Conservation (phyloP, 371 early-diverging fungal species). For the Mucor irregularis region DNA sequence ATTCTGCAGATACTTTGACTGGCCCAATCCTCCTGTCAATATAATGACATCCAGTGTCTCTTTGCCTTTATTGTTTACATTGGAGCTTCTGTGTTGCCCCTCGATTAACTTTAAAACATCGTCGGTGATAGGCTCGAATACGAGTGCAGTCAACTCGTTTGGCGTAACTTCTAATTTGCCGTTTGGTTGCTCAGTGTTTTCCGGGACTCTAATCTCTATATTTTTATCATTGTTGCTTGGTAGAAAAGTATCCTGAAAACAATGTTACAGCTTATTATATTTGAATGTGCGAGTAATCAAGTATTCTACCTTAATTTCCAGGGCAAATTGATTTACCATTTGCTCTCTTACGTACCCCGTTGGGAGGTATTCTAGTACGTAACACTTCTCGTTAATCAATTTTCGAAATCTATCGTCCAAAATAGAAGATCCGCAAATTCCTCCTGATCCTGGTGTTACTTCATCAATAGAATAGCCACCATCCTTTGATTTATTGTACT, state of each 20-base stretch:
- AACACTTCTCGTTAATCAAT: constrained; percentile 27
- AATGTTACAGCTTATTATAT: neutral
- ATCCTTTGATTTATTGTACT: constrained; percentile 20
- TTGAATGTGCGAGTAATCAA: neutral
- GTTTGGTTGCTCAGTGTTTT: neutral
- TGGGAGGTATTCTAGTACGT: constrained; percentile 21
- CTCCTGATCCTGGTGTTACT: constrained; percentile 48
- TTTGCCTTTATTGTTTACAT: neutral
- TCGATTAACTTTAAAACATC: constrained; percentile 4
- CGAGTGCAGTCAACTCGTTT: constrained; percentile 2
- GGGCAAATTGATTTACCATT: constrained; percentile 32
- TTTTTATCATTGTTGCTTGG: neutral
- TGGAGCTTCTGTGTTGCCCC: neutral
- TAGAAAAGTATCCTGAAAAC: neutral
- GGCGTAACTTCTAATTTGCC: neutral
- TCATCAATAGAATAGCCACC: constrained; percentile 36
- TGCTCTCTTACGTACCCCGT: constrained; percentile 29
- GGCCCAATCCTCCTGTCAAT: constrained; percentile 16
- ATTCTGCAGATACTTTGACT: constrained; percentile 10
- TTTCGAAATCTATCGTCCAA: constrained; percentile 47
- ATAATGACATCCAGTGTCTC: constrained; percentile 11
- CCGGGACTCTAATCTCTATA: neutral
- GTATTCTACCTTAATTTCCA: constrained; percentile 31
- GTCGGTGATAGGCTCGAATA: constrained; percentile 14
- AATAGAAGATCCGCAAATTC: constrained; percentile 53